A percentile compares a stretch with the other conserved stretches of the same genome.
phyloP scores from a whole-genome alignment of 2,329 filamentous ascomycete genomes.

The Fusarium acutatum region DNA sequence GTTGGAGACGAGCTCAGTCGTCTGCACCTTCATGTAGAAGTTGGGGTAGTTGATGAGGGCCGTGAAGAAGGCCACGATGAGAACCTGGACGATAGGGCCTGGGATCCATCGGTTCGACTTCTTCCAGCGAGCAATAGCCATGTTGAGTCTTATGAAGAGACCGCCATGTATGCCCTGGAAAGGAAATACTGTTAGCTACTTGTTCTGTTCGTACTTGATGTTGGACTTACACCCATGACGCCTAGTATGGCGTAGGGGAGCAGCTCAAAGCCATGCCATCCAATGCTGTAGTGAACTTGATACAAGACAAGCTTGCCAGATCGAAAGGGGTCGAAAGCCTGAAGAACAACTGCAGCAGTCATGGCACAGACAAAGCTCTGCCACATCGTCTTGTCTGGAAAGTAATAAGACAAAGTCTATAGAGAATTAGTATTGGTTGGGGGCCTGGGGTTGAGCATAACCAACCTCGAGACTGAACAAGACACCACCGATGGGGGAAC shows the following conservation, averaged over 20 bases:
- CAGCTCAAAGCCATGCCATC: constrained; percentile 95
- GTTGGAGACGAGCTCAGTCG: constrained; percentile 88
- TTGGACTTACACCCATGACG: constrained; percentile 71
- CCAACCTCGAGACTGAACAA: constrained; percentile 89
- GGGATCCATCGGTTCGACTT: constrained; percentile 72
- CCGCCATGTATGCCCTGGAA: constrained; percentile 85
- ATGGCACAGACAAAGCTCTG: constrained; percentile 99
- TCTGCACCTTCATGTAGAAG: constrained; percentile 93
- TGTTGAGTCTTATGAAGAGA: constrained; percentile 94
- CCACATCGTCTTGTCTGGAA: constrained; percentile 99
- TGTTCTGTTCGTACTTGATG: neutral
- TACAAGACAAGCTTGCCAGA: constrained; percentile 96
- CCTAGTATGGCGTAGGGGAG: constrained; percentile 88
- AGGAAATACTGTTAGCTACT: constrained; percentile 14
- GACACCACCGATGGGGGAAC: constrained; percentile 92
- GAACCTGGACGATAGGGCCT: constrained; percentile 80
- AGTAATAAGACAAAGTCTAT: constrained; percentile 88
- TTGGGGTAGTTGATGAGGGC: constrained; percentile 95
- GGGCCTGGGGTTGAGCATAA: too few species aligned
- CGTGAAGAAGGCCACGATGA: constrained; percentile 80
- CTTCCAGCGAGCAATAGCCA: constrained; percentile 84
- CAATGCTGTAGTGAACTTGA: constrained; percentile 90
- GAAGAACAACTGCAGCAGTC: constrained; percentile 94
- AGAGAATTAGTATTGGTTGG: neutral
- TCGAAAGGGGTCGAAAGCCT: constrained; percentile 92